Evolutionary conservation across 371 early-diverging fungal genomes (phyloP).

Genomic region (Mycotypha africana): DNA sequence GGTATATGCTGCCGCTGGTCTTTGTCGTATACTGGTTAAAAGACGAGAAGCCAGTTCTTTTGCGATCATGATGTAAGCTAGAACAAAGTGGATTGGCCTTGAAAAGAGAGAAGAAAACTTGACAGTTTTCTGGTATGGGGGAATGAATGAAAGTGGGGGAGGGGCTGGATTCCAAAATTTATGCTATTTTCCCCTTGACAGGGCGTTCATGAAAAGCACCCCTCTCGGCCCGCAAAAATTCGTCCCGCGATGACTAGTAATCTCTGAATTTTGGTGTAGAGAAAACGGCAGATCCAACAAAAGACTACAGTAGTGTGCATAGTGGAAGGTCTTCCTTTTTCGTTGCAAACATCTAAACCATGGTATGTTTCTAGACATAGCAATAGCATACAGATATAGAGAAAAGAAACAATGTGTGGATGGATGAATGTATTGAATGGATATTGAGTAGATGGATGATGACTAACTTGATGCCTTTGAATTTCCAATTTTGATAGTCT

Average conservation of each 20-base stretch:
- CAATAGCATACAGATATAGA: background rate
- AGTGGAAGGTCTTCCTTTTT: constrained; percentile 20
- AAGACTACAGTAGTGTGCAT: constrained; percentile 7
- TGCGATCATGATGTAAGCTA: constrained; percentile 7
- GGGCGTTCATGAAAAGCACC: no score
- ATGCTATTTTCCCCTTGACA: no score
- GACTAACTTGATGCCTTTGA: background rate
- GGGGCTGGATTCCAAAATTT: no score
- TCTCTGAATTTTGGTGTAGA: no score
- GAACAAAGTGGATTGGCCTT: no score
- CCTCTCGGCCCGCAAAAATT: no score
- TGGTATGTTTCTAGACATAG: constrained; percentile 9
- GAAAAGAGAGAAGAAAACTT: background rate
- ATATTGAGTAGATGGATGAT: constrained; percentile 1
- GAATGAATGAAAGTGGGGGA: background rate
- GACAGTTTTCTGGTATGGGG: no score
- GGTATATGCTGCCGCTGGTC: background rate
- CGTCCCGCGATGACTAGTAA: no score
- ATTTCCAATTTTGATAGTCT: constrained; percentile 50
- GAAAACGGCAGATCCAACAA: no score
- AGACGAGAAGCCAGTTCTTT: constrained; percentile 8
- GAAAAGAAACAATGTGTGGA: no score
- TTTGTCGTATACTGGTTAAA: constrained; percentile 4
- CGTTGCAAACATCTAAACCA: constrained; percentile 16
- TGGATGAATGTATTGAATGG: constrained; percentile 14